Base-by-base conservation (phyloP, 352 stramenopile species). In the Phytophthora melonis region DNA sequence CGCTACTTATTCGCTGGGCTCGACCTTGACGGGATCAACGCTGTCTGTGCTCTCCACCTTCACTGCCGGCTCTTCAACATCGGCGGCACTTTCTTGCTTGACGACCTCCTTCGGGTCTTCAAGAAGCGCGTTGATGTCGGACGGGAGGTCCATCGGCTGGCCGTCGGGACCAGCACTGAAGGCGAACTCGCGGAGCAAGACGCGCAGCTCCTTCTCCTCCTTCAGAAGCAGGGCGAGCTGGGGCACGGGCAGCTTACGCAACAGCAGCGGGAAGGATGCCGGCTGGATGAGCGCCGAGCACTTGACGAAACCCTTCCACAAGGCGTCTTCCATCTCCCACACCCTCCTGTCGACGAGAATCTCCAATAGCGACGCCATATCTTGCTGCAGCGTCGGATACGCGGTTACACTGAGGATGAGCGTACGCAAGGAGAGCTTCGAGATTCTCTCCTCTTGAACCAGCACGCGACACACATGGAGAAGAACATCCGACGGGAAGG, bases 281-380 rank as follows among this genome's bases (percentile, higher is more conserved):
- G 88, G 88, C 61, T 94, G 87, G 32, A 94, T 83, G 10, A 94
- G 79, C 9, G 83, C 88, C 55, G 86, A 75, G 45, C 87, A 92
- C 67, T 95, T 95, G 55, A 95, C 79, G 49, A 93, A 95, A 14
- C 87, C 88, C 45, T 90, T 93, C 88, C 88, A 94, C 45, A 93
- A 58, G 16, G 84, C 84, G 57, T 90, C 85, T 49, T 89, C 83
- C 85, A 95, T 88, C 23, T 88, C 78, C 88, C 88, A 95, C 21
- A 93, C 81, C 8, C 67, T 76, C 21, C 87, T 81, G 18, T 77
- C 66, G 25, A 84, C 78, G 16, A 95, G 81, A 23, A 81, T 81
- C 9, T 81, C 78, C 14, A 95, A 75, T 13, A 93, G 69, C 55
- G 74, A 78, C 18, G 87, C 83, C 68, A 90, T 87, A 21, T 93